phyloP scores from a whole-genome alignment of 805 yeast genomes.

The Yamadazyma laniorum region DNA sequence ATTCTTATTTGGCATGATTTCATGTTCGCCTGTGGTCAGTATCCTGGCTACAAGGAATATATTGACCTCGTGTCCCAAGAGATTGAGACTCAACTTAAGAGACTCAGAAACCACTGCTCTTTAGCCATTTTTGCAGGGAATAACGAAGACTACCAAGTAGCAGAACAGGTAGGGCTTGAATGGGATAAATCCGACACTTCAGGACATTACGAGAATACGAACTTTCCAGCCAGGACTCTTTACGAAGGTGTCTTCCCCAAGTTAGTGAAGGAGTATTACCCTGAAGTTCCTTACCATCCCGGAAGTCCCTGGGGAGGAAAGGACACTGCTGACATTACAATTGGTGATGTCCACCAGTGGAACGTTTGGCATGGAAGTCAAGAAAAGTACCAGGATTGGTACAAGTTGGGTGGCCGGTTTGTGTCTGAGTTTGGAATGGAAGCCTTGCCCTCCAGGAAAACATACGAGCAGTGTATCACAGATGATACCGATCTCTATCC shows the following conservation, averaged over 20 bases:
- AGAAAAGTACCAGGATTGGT: slow-evolving; percentile 50
- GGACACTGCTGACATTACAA: slow-evolving; percentile 23
- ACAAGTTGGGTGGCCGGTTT: slow-evolving; percentile 46
- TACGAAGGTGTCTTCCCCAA: slow-evolving; percentile 42
- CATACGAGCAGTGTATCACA: slow-evolving; percentile 35
- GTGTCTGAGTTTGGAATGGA: slow-evolving; percentile 57
- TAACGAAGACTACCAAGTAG: slow-evolving; percentile 48
- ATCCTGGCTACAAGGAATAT: slow-evolving; percentile 43
- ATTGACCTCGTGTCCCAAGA: slow-evolving; percentile 35
- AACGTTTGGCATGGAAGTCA: slow-evolving; percentile 53
- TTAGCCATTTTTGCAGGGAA: slow-evolving; percentile 44
- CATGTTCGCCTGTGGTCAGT: slow-evolving; percentile 58
- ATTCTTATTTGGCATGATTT: slow-evolving; percentile 55
- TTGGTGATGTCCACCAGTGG: slow-evolving; percentile 56
- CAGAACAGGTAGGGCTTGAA: slow-evolving; percentile 32
- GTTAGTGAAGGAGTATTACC: slow-evolving; percentile 22
- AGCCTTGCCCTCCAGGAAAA: slow-evolving; percentile 40
- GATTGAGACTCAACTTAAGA: slow-evolving; percentile 34
- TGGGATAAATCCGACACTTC: slow-evolving; percentile 25
- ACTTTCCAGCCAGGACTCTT: slow-evolving; percentile 43
- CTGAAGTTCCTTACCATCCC: slow-evolving; percentile 38
- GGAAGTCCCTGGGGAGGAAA: slow-evolving; percentile 52
- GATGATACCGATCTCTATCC: slow-evolving; percentile 41
- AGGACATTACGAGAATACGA: slow-evolving; percentile 29
- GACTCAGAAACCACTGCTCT: slow-evolving; percentile 43